These are phyloP conservation scores for Gaeumannomyces tritici DNA, from an alignment of 2,329 filamentous ascomycete genomes.

Conservation along the genomic window DNA sequence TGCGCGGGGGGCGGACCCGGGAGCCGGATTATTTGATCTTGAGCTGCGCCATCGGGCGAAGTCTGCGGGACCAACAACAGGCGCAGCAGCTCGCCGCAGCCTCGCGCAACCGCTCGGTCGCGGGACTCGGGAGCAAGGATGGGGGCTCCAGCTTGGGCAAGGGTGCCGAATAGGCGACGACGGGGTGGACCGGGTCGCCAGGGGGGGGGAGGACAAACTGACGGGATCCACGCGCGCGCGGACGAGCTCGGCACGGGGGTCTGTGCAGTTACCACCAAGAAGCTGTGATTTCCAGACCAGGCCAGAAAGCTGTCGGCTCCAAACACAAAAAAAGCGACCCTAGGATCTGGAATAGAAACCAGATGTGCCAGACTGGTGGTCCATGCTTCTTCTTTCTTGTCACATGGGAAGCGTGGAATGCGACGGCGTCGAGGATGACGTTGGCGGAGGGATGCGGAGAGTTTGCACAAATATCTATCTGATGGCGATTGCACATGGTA, in stretches of 20 bases:
- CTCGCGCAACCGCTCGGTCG: neutral
- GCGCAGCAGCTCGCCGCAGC: neutral
- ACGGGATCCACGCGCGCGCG: no score
- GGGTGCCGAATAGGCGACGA: no score
- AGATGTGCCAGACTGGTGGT: neutral
- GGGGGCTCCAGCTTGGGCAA: neutral
- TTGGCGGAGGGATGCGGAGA: neutral
- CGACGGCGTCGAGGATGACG: neutral
- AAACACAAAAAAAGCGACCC: neutral
- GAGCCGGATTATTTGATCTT: slow-evolving; percentile 51
- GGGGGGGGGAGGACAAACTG: no score
- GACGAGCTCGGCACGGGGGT: neutral
- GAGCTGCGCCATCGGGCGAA: slow-evolving; percentile 25
- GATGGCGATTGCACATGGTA: neutral
- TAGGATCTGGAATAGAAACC: neutral
- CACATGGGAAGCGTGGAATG: neutral
- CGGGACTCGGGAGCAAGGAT: neutral
- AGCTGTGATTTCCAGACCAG: neutral
- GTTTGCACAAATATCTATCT: neutral
- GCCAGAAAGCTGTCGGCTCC: no score
- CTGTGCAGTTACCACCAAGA: neutral
- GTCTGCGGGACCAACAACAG: neutral
- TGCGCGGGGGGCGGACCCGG: slow-evolving; percentile 42
- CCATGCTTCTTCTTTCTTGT: neutral
- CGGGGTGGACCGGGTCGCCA: no score